Evolutionary conservation across 1,139 yeast species (phyloP).

Genomic region (Geotrichum bryndzae): DNA sequence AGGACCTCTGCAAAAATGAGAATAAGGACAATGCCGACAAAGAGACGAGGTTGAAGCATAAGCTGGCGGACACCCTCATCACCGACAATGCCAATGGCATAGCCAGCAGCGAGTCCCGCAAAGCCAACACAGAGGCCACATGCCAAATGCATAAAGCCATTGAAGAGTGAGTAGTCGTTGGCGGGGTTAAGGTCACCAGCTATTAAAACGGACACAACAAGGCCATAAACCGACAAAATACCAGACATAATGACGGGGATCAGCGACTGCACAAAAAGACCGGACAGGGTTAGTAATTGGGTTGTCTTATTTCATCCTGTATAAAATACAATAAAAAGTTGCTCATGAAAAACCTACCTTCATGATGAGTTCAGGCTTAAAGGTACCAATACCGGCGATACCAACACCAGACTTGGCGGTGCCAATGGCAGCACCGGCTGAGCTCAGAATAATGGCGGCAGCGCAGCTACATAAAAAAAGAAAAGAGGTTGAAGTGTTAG

Average conservation of each 20-base stretch:
- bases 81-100: slow-evolving; percentile 97
- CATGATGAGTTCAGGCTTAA: slow-evolving; percentile 35
- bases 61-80: slow-evolving; percentile 97
- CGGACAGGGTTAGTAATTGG: background rate
- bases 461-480: slow-evolving; percentile 49
- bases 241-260: slow-evolving; percentile 99
- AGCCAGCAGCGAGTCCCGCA: slow-evolving; percentile 94
- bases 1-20: slow-evolving; percentile 97
- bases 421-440: slow-evolving; percentile 98
- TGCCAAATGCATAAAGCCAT: slow-evolving; percentile 97
- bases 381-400: slow-evolving; percentile 63
- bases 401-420: slow-evolving; percentile 99
- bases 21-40: slow-evolving; percentile 79
- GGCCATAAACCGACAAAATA: slow-evolving; percentile 97
- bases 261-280: slow-evolving; percentile 36
- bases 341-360: slow-evolving; percentile 20
- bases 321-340: no score
- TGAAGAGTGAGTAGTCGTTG: slow-evolving; percentile 92
- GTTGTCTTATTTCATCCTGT: background rate
- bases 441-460: slow-evolving; percentile 80
- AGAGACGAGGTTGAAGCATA: slow-evolving; percentile 93
- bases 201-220: slow-evolving; percentile 93
- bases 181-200: slow-evolving; percentile 54
- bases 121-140: slow-evolving; percentile 97
- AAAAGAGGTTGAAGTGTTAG: background rate